These are phyloP conservation scores for Paxillus ammoniavirescens DNA, from an alignment of 768 basidiomycete genomes.

Conservation along the genomic window DNA sequence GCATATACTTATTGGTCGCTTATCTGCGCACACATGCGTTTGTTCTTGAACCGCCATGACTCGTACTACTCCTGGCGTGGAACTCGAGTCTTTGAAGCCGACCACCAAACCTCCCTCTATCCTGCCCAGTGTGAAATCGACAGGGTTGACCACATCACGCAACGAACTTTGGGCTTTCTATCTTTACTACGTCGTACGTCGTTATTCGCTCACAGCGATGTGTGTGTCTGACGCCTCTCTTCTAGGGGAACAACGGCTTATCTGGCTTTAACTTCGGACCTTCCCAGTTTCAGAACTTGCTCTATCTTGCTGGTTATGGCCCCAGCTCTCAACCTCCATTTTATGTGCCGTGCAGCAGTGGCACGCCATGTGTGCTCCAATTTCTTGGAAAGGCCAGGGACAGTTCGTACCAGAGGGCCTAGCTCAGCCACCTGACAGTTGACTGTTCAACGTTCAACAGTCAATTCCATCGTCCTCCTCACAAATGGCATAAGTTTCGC, in stretches of 20 bases:
- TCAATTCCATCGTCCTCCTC: conserved; percentile 75
- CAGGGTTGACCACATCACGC: conserved; percentile 38
- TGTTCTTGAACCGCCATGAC: too few species aligned
- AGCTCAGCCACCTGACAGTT: not conserved
- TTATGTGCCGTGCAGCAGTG: conserved; percentile 44
- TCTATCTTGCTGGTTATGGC: conserved; percentile 73
- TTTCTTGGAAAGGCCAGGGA: conserved; percentile 62
- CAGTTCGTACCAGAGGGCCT: conserved; percentile 37
- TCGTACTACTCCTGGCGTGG: too few species aligned
- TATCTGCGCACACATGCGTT: not conserved
- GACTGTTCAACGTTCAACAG: conserved; percentile 30
- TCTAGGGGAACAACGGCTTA: conserved; percentile 63
- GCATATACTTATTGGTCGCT: too few species aligned
- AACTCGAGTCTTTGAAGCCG: too few species aligned
- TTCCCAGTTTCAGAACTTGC: conserved; percentile 71
- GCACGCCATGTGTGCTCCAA: conserved; percentile 59
- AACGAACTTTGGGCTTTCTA: conserved; percentile 60
- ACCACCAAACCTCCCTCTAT: too few species aligned
- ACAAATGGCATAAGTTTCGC: conserved; percentile 82
- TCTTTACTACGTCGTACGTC: conserved; percentile 49
- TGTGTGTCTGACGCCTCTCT: not conserved
- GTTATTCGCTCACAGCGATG: not conserved
- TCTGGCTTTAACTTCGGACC: conserved; percentile 72
- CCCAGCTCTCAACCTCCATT: conserved; percentile 53
- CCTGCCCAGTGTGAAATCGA: not conserved